These are phyloP conservation scores for Fusarium verrucosum DNA, from an alignment of 2,329 filamentous ascomycete genomes.

Conservation along the genomic window DNA sequence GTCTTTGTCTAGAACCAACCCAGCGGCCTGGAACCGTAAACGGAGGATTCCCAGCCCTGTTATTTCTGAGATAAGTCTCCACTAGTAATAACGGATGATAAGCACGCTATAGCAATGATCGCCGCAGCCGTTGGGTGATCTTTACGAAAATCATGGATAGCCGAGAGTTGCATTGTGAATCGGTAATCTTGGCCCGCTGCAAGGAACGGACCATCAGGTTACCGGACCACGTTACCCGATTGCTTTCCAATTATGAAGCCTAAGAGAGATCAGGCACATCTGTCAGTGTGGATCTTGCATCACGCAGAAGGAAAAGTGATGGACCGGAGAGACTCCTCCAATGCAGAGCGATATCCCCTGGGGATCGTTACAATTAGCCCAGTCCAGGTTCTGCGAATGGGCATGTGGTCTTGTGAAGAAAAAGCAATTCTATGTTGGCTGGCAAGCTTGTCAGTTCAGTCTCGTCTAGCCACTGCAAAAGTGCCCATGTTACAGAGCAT, in stretches of 20 bases:
- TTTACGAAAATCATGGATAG: neutral
- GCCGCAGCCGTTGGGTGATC: neutral
- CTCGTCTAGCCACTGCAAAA: neutral
- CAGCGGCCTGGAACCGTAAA: neutral
- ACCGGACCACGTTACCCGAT: neutral
- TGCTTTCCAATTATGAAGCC: too few species aligned
- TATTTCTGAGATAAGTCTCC: neutral
- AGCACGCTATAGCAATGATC: conserved; percentile 8
- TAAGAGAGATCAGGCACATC: neutral
- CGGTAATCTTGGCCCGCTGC: neutral
- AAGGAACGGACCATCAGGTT: neutral
- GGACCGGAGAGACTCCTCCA: neutral
- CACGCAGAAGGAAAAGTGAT: conserved; percentile 4
- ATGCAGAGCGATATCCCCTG: neutral
- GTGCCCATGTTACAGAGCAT: neutral
- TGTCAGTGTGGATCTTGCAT: neutral
- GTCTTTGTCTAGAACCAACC: neutral
- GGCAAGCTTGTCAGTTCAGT: neutral
- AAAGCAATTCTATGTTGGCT: neutral
- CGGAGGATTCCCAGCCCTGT: neutral
- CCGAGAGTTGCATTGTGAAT: neutral
- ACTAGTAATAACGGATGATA: neutral
- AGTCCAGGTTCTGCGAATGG: neutral
- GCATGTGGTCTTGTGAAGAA: neutral
- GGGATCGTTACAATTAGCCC: neutral